These are phyloP conservation scores for Fonsecaea erecta DNA, from an alignment of 2,329 filamentous ascomycete genomes.

Conservation along the genomic window DNA sequence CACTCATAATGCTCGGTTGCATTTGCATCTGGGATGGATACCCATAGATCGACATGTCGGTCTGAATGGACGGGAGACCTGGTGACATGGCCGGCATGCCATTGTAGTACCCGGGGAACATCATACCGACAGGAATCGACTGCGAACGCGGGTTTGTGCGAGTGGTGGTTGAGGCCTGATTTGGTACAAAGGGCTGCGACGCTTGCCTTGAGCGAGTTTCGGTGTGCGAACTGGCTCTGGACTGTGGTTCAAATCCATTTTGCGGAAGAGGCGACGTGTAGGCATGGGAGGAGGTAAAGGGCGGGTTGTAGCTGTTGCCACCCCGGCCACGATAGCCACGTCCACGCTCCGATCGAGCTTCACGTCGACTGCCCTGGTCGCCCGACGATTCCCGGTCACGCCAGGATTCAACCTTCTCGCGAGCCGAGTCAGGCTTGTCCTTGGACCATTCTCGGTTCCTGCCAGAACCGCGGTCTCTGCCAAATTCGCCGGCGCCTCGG, in stretches of 20 bases:
- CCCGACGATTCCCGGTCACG: conserved; percentile 46
- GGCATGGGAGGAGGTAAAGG: conserved; percentile 43
- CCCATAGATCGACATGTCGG: conserved; percentile 45
- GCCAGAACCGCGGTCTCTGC: conserved; percentile 25
- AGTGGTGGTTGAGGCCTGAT: conserved; percentile 19
- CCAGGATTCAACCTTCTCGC: conserved; percentile 39
- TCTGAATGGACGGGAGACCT: conserved; percentile 33
- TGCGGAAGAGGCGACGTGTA: conserved; percentile 48
- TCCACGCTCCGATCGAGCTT: conserved; percentile 47
- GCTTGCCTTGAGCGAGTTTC: conserved; percentile 47
- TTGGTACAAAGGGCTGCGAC: conserved; percentile 40
- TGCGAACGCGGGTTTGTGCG: conserved; percentile 61
- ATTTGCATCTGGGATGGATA: conserved; percentile 58
- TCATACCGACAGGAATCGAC: conserved; percentile 57
- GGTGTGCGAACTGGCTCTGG: conserved; percentile 48
- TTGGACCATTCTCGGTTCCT: conserved; percentile 38
- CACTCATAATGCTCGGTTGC: conserved; percentile 55
- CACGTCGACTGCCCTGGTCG: conserved; percentile 44
- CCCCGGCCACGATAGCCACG: conserved; percentile 50
- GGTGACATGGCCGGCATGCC: conserved; percentile 41
- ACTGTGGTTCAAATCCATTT: conserved; percentile 45
- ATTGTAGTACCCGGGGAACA: conserved; percentile 37
- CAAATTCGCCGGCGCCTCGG: conserved; percentile 26
- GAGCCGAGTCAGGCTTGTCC: conserved; percentile 40
- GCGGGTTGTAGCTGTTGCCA: conserved; percentile 44